Evolutionary conservation across 345 rosid genomes (phyloP), one percentile per base, ranked within the genome.

Genomic region (Gossypium anomalum): DNA sequence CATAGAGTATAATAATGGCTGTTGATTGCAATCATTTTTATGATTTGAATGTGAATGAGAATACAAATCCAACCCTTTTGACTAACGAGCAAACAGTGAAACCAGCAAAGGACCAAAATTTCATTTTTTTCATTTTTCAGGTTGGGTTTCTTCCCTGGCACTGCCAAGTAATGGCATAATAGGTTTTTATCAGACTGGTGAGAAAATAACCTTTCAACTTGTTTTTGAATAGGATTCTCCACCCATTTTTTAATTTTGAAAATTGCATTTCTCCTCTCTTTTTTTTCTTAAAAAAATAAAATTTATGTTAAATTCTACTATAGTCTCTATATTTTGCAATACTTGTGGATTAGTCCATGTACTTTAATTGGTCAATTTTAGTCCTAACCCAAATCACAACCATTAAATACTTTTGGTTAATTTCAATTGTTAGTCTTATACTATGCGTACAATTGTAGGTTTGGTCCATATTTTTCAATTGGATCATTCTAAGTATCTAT

Each of bases 201-300:
- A 77, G 77, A 49, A 73, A 73, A 49, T 58, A 61, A 62, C 57
- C 16, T 19, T 14, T n/a, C 60, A 25, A 48, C 69, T 27, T 61
- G 69, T 29, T 73, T n/a, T 19, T 43, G 53, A 41, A 57, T 57
- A 71, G 61, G 55, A 56, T 71, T 57, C 43, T 43, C 65, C 65
- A 57, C 47, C 65, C 48, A 20, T 11, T 41, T 64, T 64, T 23
- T 34, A 20, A 47, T 12, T 67, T 13, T 67, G 38, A 47, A 67
- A 47, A 67, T 45, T 22, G 11, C 56, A 14, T 14, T 44, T 65
- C 43, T 9, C 20, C 12, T 17, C 29, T 29, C 3, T 64, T 9
- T 1, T 8, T 9, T 59, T 11, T 5, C 12, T 0, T 11, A 4
- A 16, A 15, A 7, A 17, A 17, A 1, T 0, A 0, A 13, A 9